Base-by-base conservation (phyloP, 164 flowering plant genomes). In the Taxillus chinensis region DNA sequence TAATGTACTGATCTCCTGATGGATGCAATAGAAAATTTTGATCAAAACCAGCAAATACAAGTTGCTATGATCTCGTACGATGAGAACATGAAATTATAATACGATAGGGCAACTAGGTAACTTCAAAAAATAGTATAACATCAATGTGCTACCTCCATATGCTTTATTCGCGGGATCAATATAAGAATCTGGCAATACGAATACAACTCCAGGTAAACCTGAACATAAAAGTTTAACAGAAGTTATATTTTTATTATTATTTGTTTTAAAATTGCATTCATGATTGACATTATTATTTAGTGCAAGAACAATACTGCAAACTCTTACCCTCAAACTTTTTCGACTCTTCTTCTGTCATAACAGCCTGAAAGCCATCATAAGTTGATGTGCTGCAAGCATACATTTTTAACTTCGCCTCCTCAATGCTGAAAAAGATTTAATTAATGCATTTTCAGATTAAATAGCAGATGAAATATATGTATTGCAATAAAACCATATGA, bases 371-470 rank as follows among this genome's bases (percentile, higher is more conserved):
- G n/a, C 99, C 96, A 5, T 56, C 60, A 68, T 89, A 95, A 16
- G 89, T 89, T 13, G 99, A 86, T 12, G 99, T 95, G 77, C 97
- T 91, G 65, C 90, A 86, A 12, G 99, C 97, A 80, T 91, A 95
- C 56, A 91, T 95, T 62, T 62, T 86, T 66, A 80, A 75, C 72
- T 87, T 95, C 8, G 96, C 97, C 74, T 91, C 96, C 77, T 91
- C 97, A 37, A 86, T 72, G 76, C 97, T 91, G 74, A 50, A 60
- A 60, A 56, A 9, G 39, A 61, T 7, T 57, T 61, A 41, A 53
- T 48, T 7, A 48, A 57, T 6, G 2, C 45, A 65, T 55, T 45
- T 48, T 57, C 50, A 57, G 52, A 52, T 14, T 13, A 27, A 13
- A 7, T 12, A 15, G 2, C 27, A 27, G 27, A 27, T 2, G 0